Conservation (phyloP, 2,329 filamentous ascomycete species). For the Colletotrichum salicis region DNA sequence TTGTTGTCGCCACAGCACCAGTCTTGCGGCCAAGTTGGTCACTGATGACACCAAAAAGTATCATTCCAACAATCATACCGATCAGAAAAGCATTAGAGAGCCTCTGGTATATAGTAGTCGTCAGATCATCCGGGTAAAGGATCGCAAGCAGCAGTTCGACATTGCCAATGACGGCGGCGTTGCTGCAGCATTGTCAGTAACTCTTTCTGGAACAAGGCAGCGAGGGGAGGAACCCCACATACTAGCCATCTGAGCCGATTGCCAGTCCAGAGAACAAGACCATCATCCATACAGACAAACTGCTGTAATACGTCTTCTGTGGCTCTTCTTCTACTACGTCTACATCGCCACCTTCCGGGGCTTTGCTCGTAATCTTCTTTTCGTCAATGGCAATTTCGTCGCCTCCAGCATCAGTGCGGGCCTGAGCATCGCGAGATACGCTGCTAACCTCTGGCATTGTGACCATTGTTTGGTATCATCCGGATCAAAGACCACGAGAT, state of each 20-base stretch:
- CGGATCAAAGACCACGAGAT: background rate
- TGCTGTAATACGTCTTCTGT: slow-evolving; percentile 49
- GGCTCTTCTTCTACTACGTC: slow-evolving; percentile 12
- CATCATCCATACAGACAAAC: slow-evolving; percentile 54
- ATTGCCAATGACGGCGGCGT: slow-evolving; percentile 57
- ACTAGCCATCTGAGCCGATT: slow-evolving; percentile 58
- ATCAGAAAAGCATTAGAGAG: slow-evolving; percentile 66
- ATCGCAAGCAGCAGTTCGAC: slow-evolving; percentile 52
- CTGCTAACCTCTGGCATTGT: background rate
- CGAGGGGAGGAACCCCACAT: slow-evolving; percentile 27
- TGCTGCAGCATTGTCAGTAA: slow-evolving; percentile 42
- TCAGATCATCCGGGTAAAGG: slow-evolving; percentile 55
- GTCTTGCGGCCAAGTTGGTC: slow-evolving; percentile 61
- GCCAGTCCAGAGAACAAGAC: slow-evolving; percentile 57
- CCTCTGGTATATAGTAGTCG: slow-evolving; percentile 57
- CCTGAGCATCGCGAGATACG: no score
- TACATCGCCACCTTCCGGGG: background rate
- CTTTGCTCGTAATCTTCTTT: background rate
- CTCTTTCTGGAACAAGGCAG: background rate
- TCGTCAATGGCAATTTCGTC: background rate
- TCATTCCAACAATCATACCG: slow-evolving; percentile 66
- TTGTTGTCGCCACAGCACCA: slow-evolving; percentile 58
- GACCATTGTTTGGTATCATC: background rate
- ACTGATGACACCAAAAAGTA: slow-evolving; percentile 61
- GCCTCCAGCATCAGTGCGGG: no score